Conservation (phyloP, 805 yeast species). For the Barnettozyma salicaria region DNA sequence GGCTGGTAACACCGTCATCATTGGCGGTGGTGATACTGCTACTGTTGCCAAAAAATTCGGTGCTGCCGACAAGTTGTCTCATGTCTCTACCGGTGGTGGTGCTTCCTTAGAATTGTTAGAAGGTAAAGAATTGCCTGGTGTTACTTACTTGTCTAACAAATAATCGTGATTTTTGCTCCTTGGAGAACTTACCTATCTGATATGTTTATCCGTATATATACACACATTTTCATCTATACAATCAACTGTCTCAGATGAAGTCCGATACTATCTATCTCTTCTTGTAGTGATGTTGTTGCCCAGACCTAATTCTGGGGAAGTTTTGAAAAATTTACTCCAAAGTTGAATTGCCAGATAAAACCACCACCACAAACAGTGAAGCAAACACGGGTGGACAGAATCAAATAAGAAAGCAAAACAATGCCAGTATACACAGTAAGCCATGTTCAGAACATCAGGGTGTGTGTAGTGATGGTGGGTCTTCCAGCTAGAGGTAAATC, state of each 20-base stretch:
- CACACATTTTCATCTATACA: no score
- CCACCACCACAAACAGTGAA: background rate
- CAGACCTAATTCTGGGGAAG: background rate
- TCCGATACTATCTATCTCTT: no score
- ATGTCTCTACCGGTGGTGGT: constrained; percentile 99
- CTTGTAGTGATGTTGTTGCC: no score
- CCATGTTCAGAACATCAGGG: constrained; percentile 59
- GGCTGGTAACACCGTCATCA: constrained; percentile 89
- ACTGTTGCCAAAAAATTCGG: constrained; percentile 98
- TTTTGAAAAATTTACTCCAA: no score
- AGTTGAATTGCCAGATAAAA: background rate
- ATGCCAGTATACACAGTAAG: constrained; percentile 36
- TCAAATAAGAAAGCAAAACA: background rate
- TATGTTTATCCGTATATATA: no score
- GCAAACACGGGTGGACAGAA: background rate
- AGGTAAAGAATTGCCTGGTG: constrained; percentile 99
- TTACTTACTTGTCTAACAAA: constrained; percentile 82
- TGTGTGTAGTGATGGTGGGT: constrained; percentile 87
- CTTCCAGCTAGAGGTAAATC: constrained; percentile 91
- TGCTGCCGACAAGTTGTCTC: constrained; percentile 92
- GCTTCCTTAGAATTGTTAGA: constrained; percentile 97
- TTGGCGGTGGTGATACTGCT: constrained; percentile 99
- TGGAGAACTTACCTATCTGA: no score
- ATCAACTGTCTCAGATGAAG: no score
- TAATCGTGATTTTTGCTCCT: constrained; percentile 19